phyloP scores from a whole-genome alignment of 2,329 filamentous ascomycete species.

The Penicillium sp. region DNA sequence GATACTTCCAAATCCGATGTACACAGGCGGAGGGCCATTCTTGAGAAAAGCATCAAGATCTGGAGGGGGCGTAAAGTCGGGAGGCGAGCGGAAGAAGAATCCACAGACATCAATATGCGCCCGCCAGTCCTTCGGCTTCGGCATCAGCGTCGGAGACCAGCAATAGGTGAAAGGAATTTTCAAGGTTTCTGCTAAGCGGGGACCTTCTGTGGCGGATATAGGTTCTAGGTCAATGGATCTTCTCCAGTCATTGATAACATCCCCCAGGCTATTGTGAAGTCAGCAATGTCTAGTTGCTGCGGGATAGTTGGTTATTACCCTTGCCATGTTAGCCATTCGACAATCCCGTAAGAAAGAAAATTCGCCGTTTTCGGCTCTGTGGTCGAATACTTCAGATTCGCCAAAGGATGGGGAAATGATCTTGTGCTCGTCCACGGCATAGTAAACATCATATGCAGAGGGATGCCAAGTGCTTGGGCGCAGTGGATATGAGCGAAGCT shows the following conservation, averaged over 20 bases:
- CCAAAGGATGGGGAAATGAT: constrained; percentile 46
- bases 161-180: constrained; percentile 40
- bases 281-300: neutral
- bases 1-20: constrained; percentile 55
- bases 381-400: constrained; percentile 40
- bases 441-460: constrained; percentile 49
- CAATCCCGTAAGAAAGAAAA: constrained; percentile 43
- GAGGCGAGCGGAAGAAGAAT: constrained; percentile 40
- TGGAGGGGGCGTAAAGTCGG: constrained; percentile 35
- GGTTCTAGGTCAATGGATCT: constrained; percentile 37
- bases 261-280: constrained; percentile 30
- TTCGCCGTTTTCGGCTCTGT: constrained; percentile 37
- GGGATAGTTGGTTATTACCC: constrained; percentile 26
- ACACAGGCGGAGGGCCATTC: constrained; percentile 48
- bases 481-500: constrained; percentile 50
- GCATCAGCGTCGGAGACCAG: constrained; percentile 39
- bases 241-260: constrained; percentile 43
- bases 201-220: constrained; percentile 31
- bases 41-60: constrained; percentile 44
- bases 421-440: constrained; percentile 47
- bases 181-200: constrained; percentile 31
- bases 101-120: constrained; percentile 38
- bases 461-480: constrained; percentile 46
- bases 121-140: constrained; percentile 37
- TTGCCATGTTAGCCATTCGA: constrained; percentile 48